Evolutionary conservation across 805 yeast species (phyloP).

Genomic region (Peterozyma xylosa): DNA sequence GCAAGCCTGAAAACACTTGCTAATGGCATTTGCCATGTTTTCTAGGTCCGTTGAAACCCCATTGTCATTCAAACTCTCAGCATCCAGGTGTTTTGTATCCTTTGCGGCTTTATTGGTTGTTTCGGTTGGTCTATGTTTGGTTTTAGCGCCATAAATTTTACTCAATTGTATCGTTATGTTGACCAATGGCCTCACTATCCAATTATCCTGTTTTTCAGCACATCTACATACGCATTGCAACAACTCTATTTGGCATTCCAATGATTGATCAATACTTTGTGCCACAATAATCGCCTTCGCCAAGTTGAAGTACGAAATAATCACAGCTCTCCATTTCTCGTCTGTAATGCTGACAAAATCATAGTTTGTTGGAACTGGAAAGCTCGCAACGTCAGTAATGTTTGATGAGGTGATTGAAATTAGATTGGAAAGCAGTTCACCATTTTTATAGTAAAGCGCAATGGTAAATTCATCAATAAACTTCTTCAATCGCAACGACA

Average conservation of each 20-base stretch:
- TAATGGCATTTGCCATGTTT: slow-evolving; percentile 31
- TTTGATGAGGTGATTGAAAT: slow-evolving; percentile 4
- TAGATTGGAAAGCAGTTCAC: not conserved
- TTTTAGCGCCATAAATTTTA: slow-evolving; percentile 29
- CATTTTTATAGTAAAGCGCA: slow-evolving; percentile 3
- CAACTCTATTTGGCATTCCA: slow-evolving; percentile 25
- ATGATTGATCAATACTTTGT: slow-evolving; percentile 27
- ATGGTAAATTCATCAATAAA: slow-evolving; percentile 2
- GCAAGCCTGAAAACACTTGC: slow-evolving; percentile 68
- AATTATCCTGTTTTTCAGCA: slow-evolving; percentile 43
- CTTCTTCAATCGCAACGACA: not conserved
- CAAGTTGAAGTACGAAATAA: slow-evolving; percentile 24
- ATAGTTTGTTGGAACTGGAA: slow-evolving; percentile 1
- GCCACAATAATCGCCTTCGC: slow-evolving; percentile 25
- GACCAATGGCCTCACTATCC: slow-evolving; percentile 42
- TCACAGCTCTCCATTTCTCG: slow-evolving; percentile 12
- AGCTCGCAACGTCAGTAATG: slow-evolving; percentile 1
- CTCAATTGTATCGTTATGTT: slow-evolving; percentile 31
- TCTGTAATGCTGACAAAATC: slow-evolving; percentile 3
- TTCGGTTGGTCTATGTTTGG: slow-evolving; percentile 7
- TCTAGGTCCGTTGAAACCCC: slow-evolving; percentile 11
- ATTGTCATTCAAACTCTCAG: not conserved
- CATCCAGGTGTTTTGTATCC: not conserved
- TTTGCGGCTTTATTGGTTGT: slow-evolving; percentile 6
- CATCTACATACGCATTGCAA: slow-evolving; percentile 40